Base-by-base conservation (phyloP, 2,329 filamentous ascomycete species). In the Neoascochyta sp. region DNA sequence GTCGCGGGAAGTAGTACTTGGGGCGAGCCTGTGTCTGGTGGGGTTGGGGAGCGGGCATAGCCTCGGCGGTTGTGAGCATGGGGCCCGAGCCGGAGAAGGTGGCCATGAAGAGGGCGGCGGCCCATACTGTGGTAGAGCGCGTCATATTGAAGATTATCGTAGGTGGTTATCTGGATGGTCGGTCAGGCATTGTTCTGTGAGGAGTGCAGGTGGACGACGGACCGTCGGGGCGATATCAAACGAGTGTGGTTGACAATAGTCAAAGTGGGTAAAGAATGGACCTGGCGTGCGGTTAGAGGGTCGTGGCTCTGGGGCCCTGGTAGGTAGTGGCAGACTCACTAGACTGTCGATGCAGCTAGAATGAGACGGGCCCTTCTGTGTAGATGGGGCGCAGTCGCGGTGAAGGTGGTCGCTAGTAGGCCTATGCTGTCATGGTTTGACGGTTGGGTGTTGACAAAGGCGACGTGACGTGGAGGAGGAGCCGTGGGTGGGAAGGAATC, bases 191-290 rank as follows among this genome's bases (percentile, higher is more conserved):
- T 35, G 8, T 19, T n/a, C 13, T 22, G 37, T 31, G 28, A 24
- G n/a, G 27, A 22, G 15, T 16, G 5, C 7, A 27, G 12, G 19
- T 8, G n/a, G 20, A 27, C 16, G 14, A 50, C 57, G 24, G 49
- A 61, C 57, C 57, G 60, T 67, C 54, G 58, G 55, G 56, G 49
- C 39, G 41, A 43, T 41, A 54, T 49, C 60, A 71, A 72, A 70
- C 67, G 69, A 72, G 65, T 71, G 69, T 66, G 68, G 58, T 68
- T 70, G 68, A 70, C 67, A 53, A 63, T 49, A 43, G 47, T 62
- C 60, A 63, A 63, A 50, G 29, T 49, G 41, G 31, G 22, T 50
- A 62, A 63, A 40, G 61, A 64, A 48, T 62, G 61, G 52, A 60
- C 52, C 55, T 60, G 39, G 5, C 22, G 24, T 10, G 10, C 9